Percentiles rank a stretch among this genome's conserved stretches.
Evolutionary conservation across 2,329 filamentous ascomycete genomes (phyloP).

Genomic region (Aspergillus proliferans): DNA sequence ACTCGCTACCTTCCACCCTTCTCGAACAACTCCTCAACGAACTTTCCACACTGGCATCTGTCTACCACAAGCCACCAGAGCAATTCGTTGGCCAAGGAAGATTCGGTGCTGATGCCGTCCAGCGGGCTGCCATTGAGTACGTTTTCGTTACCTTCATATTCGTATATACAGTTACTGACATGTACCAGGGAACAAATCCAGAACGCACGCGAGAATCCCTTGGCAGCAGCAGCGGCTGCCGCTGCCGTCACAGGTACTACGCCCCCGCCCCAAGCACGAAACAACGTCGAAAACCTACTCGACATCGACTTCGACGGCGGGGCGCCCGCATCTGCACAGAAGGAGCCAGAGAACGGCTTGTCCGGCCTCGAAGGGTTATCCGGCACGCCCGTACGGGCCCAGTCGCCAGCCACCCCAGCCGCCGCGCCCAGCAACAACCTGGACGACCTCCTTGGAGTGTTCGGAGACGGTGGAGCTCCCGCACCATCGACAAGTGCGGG

Average conservation of each 20-base stretch:
- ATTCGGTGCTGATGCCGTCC: constrained; percentile 88
- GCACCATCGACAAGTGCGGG: constrained; percentile 27
- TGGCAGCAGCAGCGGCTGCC: constrained; percentile 73
- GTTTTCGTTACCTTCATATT: constrained; percentile 15
- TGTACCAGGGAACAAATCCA: constrained; percentile 68
- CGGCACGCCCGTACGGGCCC: constrained; percentile 49
- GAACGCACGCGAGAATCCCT: constrained; percentile 87
- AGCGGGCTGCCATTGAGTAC: constrained; percentile 84
- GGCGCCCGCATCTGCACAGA: constrained; percentile 78
- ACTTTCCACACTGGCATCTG: constrained; percentile 88
- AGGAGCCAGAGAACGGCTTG: constrained; percentile 55
- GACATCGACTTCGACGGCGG: constrained; percentile 96
- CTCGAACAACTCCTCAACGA: constrained; percentile 87
- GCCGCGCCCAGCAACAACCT: constrained; percentile 53
- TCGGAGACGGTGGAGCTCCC: constrained; percentile 46
- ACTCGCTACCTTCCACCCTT: constrained; percentile 72
- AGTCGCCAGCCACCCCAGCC: constrained; percentile 36
- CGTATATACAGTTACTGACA: constrained; percentile 12
- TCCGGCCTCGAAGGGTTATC: constrained; percentile 57
- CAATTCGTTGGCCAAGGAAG: constrained; percentile 96
- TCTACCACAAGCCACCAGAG: constrained; percentile 97
- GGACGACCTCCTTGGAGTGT: constrained; percentile 73
- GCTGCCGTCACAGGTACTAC: constrained; percentile 54
- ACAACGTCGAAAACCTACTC: constrained; percentile 86
- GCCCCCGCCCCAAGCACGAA: constrained; percentile 50